These are phyloP conservation scores for Xerocomellus chrysenteron DNA, from an alignment of 768 basidiomycete species.

Conservation along the genomic window DNA sequence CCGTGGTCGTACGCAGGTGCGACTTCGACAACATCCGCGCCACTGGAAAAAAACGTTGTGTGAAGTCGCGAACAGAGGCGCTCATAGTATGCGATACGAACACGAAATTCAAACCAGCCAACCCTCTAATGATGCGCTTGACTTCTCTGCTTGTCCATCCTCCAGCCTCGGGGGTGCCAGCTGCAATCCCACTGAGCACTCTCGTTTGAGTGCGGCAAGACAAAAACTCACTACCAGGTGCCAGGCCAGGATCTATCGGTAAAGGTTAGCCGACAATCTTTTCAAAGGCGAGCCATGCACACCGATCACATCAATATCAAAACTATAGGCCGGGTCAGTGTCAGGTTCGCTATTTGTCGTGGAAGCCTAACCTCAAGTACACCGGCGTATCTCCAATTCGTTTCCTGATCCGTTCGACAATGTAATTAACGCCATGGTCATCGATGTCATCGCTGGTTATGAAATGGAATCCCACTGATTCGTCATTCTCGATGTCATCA, in stretches of 20 bases:
- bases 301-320: conserved; percentile 86
- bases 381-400: conserved; percentile 75
- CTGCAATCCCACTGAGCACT: conserved; percentile 34
- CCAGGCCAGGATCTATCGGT: conserved; percentile 65
- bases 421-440: conserved; percentile 67
- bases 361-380: conserved; percentile 56
- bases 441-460: conserved; percentile 84
- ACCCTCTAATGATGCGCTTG: conserved; percentile 76
- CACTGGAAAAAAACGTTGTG: conserved; percentile 6
- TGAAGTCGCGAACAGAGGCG: background rate
- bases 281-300: background rate
- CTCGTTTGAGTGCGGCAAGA: background rate
- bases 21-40: conserved; percentile 27
- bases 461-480: conserved; percentile 71
- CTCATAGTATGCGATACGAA: conserved; percentile 26
- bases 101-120: conserved; percentile 80
- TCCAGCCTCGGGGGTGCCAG: conserved; percentile 82
- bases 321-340: conserved; percentile 34
- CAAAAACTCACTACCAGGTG: conserved; percentile 65
- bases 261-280: background rate
- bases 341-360: background rate
- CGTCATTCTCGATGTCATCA: conserved; percentile 57
- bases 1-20: conserved; percentile 30
- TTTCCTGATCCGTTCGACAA: conserved; percentile 66
- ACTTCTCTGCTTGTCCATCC: conserved; percentile 85